Evolutionary conservation across 768 basidiomycete species (phyloP).

Genomic region (Epithele typhae): DNA sequence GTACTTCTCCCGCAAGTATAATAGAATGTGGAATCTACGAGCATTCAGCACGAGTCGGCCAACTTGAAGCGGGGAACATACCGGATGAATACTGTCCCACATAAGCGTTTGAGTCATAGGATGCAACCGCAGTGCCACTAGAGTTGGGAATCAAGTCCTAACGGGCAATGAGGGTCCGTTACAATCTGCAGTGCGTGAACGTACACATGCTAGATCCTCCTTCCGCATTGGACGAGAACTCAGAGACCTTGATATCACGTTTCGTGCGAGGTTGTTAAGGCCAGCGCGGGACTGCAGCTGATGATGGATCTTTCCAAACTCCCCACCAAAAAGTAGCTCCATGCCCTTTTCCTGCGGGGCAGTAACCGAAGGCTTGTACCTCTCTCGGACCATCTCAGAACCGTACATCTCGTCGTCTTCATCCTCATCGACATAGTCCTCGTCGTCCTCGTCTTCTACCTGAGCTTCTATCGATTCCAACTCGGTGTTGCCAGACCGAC

Average conservation of each 20-base stretch:
- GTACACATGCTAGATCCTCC: conserved; percentile 55
- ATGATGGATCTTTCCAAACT: conserved; percentile 66
- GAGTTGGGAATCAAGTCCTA: conserved; percentile 77
- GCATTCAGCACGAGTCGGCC: too few relatives aligned
- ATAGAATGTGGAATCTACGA: conserved; percentile 80
- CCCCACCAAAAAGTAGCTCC: conserved; percentile 66
- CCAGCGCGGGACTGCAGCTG: conserved; percentile 42
- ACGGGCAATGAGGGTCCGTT: background rate
- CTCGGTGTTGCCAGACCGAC: too few relatives aligned
- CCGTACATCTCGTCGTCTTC: conserved; percentile 23
- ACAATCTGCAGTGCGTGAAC: conserved; percentile 18
- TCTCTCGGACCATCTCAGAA: conserved; percentile 10
- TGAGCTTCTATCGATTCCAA: too few relatives aligned
- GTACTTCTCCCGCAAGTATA: conserved; percentile 87
- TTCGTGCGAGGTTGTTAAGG: conserved; percentile 44
- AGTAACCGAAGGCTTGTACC: conserved; percentile 37
- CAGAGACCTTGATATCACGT: conserved; percentile 37
- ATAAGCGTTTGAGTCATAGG: conserved; percentile 72
- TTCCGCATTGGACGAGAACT: conserved; percentile 28
- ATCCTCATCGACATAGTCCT: conserved; percentile 13
- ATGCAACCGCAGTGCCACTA: conserved; percentile 74
- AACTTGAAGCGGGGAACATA: conserved; percentile 19
- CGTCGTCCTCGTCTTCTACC: conserved; percentile 29
- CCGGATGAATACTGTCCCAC: conserved; percentile 81
- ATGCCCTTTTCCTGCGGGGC: conserved; percentile 64